Evolutionary conservation across 2,329 filamentous ascomycete species (phyloP).

Genomic region (Fusarium pseudograminearum): DNA sequence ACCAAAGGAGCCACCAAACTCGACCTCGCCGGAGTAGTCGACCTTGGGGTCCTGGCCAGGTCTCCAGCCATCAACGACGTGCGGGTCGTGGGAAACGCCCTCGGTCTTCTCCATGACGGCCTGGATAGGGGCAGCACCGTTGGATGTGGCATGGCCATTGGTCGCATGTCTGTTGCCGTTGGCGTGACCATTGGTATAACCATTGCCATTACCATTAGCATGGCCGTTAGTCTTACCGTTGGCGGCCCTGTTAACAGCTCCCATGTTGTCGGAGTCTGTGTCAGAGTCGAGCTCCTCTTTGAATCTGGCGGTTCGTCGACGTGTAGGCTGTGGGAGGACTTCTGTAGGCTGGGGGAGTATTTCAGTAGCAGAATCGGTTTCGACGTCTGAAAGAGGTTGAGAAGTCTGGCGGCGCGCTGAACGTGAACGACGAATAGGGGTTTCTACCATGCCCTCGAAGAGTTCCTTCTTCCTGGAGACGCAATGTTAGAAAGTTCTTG

Average conservation of each 20-base stretch:
- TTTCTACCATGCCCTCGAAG: conserved; percentile 72
- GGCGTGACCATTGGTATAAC: conserved; percentile 32
- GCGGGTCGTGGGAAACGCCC: conserved; percentile 35
- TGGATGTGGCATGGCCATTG: conserved; percentile 42
- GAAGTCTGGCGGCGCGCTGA: conserved; percentile 64
- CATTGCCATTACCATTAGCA: conserved; percentile 18
- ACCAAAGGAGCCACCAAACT: conserved; percentile 91
- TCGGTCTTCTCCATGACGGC: conserved; percentile 36
- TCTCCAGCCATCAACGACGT: conserved; percentile 66
- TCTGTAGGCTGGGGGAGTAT: conserved; percentile 55
- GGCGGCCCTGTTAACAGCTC: conserved; percentile 45
- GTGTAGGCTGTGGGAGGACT: conserved; percentile 52
- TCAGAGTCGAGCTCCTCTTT: conserved; percentile 64
- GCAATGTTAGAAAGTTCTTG: conserved; percentile 14
- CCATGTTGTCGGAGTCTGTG: conserved; percentile 46
- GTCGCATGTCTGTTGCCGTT: conserved; percentile 45
- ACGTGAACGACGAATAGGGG: conserved; percentile 61
- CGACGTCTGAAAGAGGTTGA: conserved; percentile 60
- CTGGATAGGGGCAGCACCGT: conserved; percentile 27
- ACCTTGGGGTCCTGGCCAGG: conserved; percentile 71
- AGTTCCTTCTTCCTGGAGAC: conserved; percentile 69
- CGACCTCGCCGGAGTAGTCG: conserved; percentile 73
- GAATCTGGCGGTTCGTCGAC: conserved; percentile 64
- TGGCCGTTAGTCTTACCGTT: conserved; percentile 46
- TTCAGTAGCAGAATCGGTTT: conserved; percentile 62